Conservation (phyloP, 2,329 filamentous ascomycete species). For the Sporothrix brasiliensis region DNA sequence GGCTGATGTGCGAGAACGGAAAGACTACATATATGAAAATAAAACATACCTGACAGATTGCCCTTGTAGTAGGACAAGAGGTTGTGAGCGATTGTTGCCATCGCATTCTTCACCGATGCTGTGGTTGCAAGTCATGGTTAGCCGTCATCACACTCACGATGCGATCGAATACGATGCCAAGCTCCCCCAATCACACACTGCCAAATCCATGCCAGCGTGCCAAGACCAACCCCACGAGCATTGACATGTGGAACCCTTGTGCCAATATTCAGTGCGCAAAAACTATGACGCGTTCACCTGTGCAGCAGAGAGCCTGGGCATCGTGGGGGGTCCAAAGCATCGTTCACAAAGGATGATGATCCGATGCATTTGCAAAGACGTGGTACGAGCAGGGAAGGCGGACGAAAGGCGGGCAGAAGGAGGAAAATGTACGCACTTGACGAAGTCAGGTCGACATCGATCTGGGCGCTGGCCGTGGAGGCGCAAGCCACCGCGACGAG, state of each 20-base stretch:
- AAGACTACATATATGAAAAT: not conserved
- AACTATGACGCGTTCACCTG: slow-evolving; percentile 21
- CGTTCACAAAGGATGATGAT: not conserved
- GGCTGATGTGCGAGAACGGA: not conserved
- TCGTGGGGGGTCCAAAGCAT: not conserved
- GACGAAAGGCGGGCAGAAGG: not conserved
- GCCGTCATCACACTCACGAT: slow-evolving; percentile 15
- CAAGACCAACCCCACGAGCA: slow-evolving; percentile 25
- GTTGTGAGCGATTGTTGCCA: slow-evolving; percentile 54
- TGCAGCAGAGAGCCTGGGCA: not conserved
- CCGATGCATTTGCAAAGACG: not conserved
- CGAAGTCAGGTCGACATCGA: slow-evolving; percentile 33
- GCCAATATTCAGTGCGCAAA: not conserved
- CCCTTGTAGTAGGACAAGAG: slow-evolving; percentile 56
- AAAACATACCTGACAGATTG: slow-evolving; percentile 44
- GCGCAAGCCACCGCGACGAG: slow-evolving; percentile 32
- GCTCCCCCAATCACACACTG: not conserved
- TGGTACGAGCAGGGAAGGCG: too few relatives aligned
- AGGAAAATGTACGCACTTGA: slow-evolving; percentile 27
- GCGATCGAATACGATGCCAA: slow-evolving; percentile 25
- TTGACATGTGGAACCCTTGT: not conserved
- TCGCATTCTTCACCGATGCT: slow-evolving; percentile 53
- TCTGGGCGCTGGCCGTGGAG: slow-evolving; percentile 31
- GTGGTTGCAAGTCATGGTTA: slow-evolving; percentile 5
- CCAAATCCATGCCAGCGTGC: slow-evolving; percentile 22